Base-by-base conservation (phyloP, 371 early-diverging fungal species). In the Mucor sp. region DNA sequence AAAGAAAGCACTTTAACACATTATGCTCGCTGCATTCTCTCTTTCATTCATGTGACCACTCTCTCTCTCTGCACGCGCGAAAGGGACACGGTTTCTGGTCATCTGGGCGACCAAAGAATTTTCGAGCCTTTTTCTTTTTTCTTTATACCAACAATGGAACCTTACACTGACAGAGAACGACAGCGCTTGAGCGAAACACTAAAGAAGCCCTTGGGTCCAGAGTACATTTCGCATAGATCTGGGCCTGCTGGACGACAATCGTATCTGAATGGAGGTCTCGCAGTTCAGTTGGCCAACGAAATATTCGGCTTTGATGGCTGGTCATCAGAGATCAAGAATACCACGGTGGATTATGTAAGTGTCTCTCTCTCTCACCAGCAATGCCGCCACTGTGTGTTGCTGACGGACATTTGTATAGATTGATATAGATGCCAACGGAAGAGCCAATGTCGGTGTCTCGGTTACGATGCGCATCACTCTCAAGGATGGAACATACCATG, bases 281-380 rank as follows among this genome's bases (percentile, higher is more conserved):
- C 90, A 21, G 94, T 99, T 60, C 87, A 90, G 60, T 68, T 99
- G 30, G 99, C 99, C 44, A 99, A 99, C 77, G 91, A 95, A 58
- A 84, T 99, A 19, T 99, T 99, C 87, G 99, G 99, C 0, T 99
- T 96, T 75, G 88, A 99, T 74, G 99, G 99, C 3, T 99, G 99
- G 99, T 89, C 91, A 23, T 89, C 93, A 27, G 81, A 87, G 28
- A 90, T 99, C 65, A 79, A 90, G 60, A 86, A 86, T 32, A 84
- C 90, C 14, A 83, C 86, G 1, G 82, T 94, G 1, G 99, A 99
- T 74, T 97, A 85, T 82, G 89, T 91, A 75, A 62, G n/a, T 44
- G 23, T 61, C 63, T 60, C 30, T 30, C 2, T n/a, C n/a, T n/a
- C n/a, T n/a, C n/a, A n/a, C n/a, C n/a, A n/a, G n/a, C n/a, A n/a